Evolutionary conservation across 805 yeast species (phyloP).

Genomic region (Jamesozyma spencerorum): DNA sequence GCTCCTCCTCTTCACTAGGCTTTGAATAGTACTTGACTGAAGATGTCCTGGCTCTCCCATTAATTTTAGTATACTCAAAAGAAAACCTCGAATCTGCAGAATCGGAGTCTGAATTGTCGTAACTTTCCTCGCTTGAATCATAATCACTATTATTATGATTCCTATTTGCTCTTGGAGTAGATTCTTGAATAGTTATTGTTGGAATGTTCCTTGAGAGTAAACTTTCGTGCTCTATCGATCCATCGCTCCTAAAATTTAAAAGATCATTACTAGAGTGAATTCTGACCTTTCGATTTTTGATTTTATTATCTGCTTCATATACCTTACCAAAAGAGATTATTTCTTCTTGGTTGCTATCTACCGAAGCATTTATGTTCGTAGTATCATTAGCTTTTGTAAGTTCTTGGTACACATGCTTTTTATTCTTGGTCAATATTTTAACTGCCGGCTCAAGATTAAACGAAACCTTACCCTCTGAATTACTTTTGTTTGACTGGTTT

Average conservation of each 20-base stretch:
- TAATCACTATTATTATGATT: conserved; percentile 2
- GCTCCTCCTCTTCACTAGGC: conserved; percentile 13
- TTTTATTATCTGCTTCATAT: conserved; percentile 8
- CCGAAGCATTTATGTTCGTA: no score
- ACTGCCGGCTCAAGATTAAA: conserved; percentile 16
- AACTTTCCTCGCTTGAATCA: neutral
- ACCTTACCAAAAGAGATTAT: neutral
- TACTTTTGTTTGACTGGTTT: no score
- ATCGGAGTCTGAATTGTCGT: conserved; percentile 13
- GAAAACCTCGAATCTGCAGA: conserved; percentile 34
- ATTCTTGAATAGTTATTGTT: conserved; percentile 3
- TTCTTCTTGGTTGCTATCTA: no score
- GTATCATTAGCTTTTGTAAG: no score
- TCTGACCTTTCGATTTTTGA: conserved; percentile 21
- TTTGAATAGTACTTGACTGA: conserved; percentile 44
- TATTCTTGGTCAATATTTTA: conserved; percentile 5
- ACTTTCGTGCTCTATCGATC: neutral
- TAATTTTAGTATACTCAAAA: conserved; percentile 37
- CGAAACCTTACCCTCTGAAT: neutral
- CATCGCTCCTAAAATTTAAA: neutral
- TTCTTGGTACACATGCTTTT: neutral
- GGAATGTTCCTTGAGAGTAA: neutral
- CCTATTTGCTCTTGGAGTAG: neutral
- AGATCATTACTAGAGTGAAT: conserved; percentile 27
- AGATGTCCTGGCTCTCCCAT: conserved; percentile 46